Conservation (phyloP, 768 basidiomycete species). For the Lactarius psammicola region DNA sequence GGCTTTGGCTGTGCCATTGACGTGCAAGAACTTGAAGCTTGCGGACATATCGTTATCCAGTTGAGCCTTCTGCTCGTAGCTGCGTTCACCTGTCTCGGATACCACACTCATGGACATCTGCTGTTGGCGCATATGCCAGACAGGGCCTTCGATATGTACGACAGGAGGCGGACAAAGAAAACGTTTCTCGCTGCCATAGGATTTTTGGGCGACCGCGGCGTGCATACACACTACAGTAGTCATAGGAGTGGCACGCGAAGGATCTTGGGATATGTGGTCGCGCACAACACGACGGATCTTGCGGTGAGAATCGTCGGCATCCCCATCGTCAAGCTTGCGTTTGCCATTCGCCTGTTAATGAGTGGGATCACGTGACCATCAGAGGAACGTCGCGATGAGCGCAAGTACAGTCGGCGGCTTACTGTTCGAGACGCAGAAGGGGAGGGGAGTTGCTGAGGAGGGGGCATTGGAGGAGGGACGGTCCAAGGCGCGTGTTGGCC, state of each 20-base stretch:
- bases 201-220: conserved; percentile 93
- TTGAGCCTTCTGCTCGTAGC: conserved; percentile 80
- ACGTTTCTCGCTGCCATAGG: conserved; percentile 93
- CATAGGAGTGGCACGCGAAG: conserved; percentile 77
- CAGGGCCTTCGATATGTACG: conserved; percentile 88
- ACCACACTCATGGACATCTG: conserved; percentile 85
- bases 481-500: conserved; percentile 31
- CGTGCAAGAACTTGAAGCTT: conserved; percentile 90
- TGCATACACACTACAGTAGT: conserved; percentile 88
- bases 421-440: conserved; percentile 23
- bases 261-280: conserved; percentile 77
- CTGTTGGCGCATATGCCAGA: conserved; percentile 78
- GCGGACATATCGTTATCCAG: conserved; percentile 82
- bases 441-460: conserved; percentile 25
- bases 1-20: conserved; percentile 83
- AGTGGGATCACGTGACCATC: conserved; percentile 28
- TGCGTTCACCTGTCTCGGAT: conserved; percentile 77
- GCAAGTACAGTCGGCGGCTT: conserved; percentile 14
- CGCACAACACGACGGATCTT: conserved; percentile 85
- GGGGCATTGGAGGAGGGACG: conserved; percentile 11
- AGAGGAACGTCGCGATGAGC: background rate
- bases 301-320: conserved; percentile 61
- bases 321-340: conserved; percentile 69
- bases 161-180: conserved; percentile 93
- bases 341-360: conserved; percentile 46